These are phyloP conservation scores for Sporothrix phasma DNA, from an alignment of 2,329 filamentous ascomycete species.

Conservation along the genomic window DNA sequence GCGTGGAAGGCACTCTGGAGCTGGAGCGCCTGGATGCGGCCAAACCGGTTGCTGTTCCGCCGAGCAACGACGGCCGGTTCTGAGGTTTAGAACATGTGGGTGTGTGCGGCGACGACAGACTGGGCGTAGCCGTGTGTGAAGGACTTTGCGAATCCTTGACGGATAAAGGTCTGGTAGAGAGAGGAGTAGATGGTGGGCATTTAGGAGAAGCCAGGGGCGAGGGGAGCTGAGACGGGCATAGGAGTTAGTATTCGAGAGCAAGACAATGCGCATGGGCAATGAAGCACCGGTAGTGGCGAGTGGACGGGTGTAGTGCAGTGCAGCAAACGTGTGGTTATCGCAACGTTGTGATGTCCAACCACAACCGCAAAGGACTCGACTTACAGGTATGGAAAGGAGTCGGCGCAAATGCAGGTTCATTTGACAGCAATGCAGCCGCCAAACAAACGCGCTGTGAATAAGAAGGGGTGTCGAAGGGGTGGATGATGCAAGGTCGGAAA, in stretches of 20 bases:
- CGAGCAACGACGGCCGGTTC: conserved; percentile 52
- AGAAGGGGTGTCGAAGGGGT: conserved; percentile 15
- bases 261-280: neutral
- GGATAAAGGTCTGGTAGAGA: conserved; percentile 74
- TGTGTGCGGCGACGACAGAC: conserved; percentile 94
- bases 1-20: conserved; percentile 70
- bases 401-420: conserved; percentile 87
- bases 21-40: conserved; percentile 50
- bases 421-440: conserved; percentile 78
- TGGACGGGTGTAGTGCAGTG: neutral
- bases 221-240: conserved; percentile 33
- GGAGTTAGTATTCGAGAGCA: neutral
- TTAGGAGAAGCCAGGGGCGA: conserved; percentile 67
- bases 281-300: neutral
- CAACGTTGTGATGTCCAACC: neutral
- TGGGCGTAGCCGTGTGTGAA: conserved; percentile 97
- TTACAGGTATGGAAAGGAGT: conserved; percentile 54
- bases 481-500: neutral
- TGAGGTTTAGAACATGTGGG: conserved; percentile 64
- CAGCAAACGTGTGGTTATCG: neutral
- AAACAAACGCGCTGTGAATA: conserved; percentile 71
- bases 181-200: conserved; percentile 69
- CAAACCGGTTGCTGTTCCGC: conserved; percentile 45
- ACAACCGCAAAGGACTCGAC: no score
- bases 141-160: conserved; percentile 93